Conservation (phyloP, 768 basidiomycete genomes). For the Cubamyces lactineus region DNA sequence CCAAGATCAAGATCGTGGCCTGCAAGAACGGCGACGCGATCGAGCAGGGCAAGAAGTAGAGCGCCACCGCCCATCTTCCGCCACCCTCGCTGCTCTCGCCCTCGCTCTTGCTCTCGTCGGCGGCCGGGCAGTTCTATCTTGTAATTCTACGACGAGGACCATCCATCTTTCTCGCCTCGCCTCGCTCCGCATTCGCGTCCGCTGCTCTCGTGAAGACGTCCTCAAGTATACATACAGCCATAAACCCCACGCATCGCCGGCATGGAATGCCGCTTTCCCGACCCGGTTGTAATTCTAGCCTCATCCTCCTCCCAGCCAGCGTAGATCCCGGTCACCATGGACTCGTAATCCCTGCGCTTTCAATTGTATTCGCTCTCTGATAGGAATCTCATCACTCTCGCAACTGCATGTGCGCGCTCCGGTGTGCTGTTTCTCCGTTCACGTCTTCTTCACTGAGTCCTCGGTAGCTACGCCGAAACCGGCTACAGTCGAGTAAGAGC, state of each 20-base stretch:
- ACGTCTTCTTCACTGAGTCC: not conserved
- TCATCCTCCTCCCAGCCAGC: not conserved
- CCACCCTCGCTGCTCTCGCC: not conserved
- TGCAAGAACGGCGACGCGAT: conserved; percentile 95
- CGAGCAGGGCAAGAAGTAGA: conserved; percentile 77
- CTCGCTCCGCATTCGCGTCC: not conserved
- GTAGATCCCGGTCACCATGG: conserved; percentile 12
- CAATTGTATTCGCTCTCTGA: conserved; percentile 6
- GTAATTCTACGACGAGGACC: not conserved
- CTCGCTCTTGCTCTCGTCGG: too few relatives aligned
- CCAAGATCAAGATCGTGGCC: conserved; percentile 95
- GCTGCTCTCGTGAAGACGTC: not conserved
- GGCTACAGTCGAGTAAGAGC: too few relatives aligned
- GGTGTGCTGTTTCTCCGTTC: not conserved
- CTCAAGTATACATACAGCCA: not conserved
- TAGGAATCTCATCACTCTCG: not conserved
- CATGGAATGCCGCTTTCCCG: conserved; percentile 1
- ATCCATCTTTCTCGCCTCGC: not conserved
- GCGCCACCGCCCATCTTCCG: not conserved
- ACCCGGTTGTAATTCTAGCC: conserved; percentile 9
- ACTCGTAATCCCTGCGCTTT: conserved; percentile 15
- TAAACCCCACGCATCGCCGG: not conserved
- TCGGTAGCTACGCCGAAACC: not conserved
- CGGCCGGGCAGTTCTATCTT: not conserved
- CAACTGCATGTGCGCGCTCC: not conserved